Evolutionary conservation across 2,329 filamentous ascomycete species (phyloP).

Genomic region (Diplodia seriata): DNA sequence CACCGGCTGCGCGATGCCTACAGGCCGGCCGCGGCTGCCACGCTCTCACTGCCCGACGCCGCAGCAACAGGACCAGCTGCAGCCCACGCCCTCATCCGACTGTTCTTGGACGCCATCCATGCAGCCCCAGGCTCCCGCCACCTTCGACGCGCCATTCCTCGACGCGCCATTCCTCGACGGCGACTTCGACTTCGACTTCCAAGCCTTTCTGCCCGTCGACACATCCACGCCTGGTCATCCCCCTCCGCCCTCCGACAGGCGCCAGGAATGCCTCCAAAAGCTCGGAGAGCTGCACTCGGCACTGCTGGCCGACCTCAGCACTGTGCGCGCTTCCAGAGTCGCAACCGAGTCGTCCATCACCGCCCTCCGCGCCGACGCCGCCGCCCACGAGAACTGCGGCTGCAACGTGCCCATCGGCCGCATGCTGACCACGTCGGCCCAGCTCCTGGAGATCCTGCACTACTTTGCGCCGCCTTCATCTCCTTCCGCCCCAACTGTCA

Average conservation of each 20-base stretch:
- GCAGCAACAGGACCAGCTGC: background rate
- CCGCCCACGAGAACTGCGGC: background rate
- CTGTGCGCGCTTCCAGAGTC: background rate
- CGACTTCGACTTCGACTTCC: slow-evolving; percentile 17
- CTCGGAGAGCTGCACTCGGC: slow-evolving; percentile 8
- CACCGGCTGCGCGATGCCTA: background rate
- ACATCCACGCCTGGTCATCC: background rate
- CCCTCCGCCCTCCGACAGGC: background rate
- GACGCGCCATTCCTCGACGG: background rate
- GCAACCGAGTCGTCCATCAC: slow-evolving; percentile 1
- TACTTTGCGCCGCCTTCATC: background rate
- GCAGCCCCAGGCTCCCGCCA: background rate
- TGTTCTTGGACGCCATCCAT: background rate
- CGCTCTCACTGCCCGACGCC: background rate
- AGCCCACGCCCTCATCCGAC: slow-evolving; percentile 8
- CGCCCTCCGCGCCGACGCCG: background rate
- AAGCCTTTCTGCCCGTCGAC: background rate
- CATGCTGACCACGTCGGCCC: background rate
- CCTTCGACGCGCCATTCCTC: too few species aligned
- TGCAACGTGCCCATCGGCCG: slow-evolving; percentile 11
- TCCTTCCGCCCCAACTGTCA: background rate
- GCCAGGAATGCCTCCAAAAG: slow-evolving; percentile 9
- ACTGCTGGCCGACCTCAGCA: slow-evolving; percentile 7
- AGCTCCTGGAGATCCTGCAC: slow-evolving; percentile 8
- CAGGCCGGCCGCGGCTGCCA: background rate